These are phyloP conservation scores for Niveomyces coronatus DNA, from an alignment of 2,329 filamentous ascomycete species.

Conservation along the genomic window DNA sequence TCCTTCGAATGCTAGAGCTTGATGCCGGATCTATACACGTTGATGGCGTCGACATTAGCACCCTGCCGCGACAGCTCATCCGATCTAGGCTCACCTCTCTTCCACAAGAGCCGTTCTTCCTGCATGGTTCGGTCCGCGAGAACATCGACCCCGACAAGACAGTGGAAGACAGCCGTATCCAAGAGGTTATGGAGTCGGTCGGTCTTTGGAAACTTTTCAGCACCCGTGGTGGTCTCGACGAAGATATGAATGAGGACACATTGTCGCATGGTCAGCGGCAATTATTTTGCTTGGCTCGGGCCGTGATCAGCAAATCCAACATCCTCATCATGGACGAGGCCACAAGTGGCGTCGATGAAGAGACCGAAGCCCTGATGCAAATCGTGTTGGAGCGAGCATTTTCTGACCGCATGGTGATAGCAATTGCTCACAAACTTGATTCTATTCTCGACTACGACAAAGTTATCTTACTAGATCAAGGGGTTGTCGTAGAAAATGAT, in stretches of 20 bases:
- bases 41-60: neutral
- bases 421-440: constrained; percentile 29
- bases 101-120: neutral
- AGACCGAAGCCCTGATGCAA: constrained; percentile 23
- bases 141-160: neutral
- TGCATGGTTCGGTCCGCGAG: neutral
- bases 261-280: constrained; percentile 36
- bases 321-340: constrained; percentile 30
- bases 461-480: constrained; percentile 53
- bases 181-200: neutral
- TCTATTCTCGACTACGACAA: constrained; percentile 41
- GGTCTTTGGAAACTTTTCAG: neutral
- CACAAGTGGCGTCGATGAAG: constrained; percentile 23
- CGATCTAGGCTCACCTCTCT: neutral
- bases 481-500: neutral
- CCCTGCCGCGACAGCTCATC: neutral
- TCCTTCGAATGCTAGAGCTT: neutral
- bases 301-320: constrained; percentile 23
- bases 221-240: constrained; percentile 28
- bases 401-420: constrained; percentile 38
- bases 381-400: constrained; percentile 22
- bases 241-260: constrained; percentile 13
- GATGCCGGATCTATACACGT: neutral
- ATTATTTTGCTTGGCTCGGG: constrained; percentile 28
- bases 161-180: neutral